phyloP scores from a whole-genome alignment of 1,284 basidiomycete species.

The Leccinum subrobustum region DNA sequence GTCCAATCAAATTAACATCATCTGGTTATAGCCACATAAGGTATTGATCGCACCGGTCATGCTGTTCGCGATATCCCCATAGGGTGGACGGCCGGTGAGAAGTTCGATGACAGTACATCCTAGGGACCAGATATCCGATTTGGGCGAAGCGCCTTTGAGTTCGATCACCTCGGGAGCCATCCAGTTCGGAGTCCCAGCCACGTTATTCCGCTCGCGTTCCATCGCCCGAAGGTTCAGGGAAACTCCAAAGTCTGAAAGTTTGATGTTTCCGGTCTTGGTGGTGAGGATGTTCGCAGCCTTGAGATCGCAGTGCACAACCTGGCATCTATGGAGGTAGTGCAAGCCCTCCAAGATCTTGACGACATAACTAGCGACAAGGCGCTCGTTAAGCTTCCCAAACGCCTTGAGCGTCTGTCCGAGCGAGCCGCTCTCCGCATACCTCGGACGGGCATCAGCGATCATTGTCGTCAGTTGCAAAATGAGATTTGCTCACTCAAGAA shows the following conservation, averaged over 20 bases:
- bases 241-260: conserved; percentile 97
- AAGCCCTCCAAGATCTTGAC: conserved; percentile 93
- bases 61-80: conserved; percentile 80
- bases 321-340: conserved; percentile 82
- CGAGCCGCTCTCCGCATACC: conserved; percentile 93
- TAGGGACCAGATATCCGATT: conserved; percentile 89
- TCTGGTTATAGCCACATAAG: conserved; percentile 1
- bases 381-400: conserved; percentile 90
- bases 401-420: conserved; percentile 87
- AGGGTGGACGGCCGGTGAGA: conserved; percentile 88
- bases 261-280: conserved; percentile 96
- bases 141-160: conserved; percentile 70
- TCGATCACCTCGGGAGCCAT: conserved; percentile 98
- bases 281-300: conserved; percentile 99
- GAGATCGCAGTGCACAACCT: conserved; percentile 89
- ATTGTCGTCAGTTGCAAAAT: conserved; percentile 8
- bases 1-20: conserved; percentile 13
- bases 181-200: conserved; percentile 96
- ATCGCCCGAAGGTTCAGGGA: conserved; percentile 98
- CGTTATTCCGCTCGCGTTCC: conserved; percentile 83
- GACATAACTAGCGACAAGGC: conserved; percentile 85
- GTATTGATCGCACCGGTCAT: conserved; percentile 66
- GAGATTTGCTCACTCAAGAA: conserved; percentile 76
- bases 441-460: conserved; percentile 34
- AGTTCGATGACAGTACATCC: conserved; percentile 94